These are phyloP conservation scores for Candolleomyces eurysporus DNA, from an alignment of 768 basidiomycete species.

Conservation along the genomic window DNA sequence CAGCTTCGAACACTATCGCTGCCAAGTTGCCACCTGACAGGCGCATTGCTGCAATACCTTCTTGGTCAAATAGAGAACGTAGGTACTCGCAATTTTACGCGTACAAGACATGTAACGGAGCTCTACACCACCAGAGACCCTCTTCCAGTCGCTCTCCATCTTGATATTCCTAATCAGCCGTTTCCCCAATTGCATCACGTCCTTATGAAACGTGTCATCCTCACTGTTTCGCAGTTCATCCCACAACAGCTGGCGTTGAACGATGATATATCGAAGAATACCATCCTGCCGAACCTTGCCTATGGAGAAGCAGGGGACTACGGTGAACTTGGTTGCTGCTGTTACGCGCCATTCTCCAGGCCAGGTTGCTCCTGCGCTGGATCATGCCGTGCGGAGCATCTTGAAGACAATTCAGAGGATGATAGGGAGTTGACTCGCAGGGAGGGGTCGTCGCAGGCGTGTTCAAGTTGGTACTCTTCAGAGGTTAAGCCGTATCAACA, in stretches of 20 bases:
- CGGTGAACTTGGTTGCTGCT: constrained; percentile 75
- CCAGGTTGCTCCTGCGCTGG: constrained; percentile 59
- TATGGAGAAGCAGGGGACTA: constrained; percentile 72
- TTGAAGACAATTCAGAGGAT: constrained; percentile 65
- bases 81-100: background rate
- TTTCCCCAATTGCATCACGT: too few relatives aligned
- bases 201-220: too few relatives aligned
- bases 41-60: constrained; percentile 72
- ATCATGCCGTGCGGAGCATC: constrained; percentile 66
- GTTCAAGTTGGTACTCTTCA: constrained; percentile 75
- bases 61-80: constrained; percentile 80
- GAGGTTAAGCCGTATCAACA: constrained; percentile 75
- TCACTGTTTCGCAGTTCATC: too few relatives aligned
- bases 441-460: constrained; percentile 84
- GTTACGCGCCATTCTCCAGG: constrained; percentile 72
- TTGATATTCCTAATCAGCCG: constrained; percentile 86
- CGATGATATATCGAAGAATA: constrained; percentile 53
- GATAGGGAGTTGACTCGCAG: constrained; percentile 86
- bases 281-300: constrained; percentile 63
- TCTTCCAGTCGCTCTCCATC: constrained; percentile 81
- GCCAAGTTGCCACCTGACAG: constrained; percentile 83
- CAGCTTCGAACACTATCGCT: constrained; percentile 97
- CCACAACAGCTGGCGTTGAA: too few relatives aligned
- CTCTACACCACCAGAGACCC: constrained; percentile 72
- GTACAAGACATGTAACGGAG: constrained; percentile 34